Conservation (phyloP, 306 rosid species). For the Echinosophora koreensis region DNA sequence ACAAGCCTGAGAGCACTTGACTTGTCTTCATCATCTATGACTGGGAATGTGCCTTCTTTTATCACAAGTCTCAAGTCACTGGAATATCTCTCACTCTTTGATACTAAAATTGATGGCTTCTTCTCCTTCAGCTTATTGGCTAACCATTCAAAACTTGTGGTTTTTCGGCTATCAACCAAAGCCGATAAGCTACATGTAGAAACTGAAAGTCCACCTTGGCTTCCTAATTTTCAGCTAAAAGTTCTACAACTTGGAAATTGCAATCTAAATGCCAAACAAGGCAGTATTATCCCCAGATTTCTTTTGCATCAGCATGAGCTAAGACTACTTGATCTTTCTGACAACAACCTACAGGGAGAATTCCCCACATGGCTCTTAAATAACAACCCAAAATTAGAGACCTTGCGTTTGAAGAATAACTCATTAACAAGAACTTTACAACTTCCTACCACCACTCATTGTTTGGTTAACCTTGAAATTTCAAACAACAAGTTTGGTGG, state of each 20-base stretch:
- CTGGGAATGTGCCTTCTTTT: too few species aligned
- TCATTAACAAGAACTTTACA: not conserved
- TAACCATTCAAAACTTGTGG: constrained; percentile 33
- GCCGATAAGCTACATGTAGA: constrained; percentile 11
- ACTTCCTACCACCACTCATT: not conserved
- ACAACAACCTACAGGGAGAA: constrained; percentile 5
- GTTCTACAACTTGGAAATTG: not conserved
- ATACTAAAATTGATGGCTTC: too few species aligned
- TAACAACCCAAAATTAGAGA: constrained; percentile 29
- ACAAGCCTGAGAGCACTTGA: too few species aligned
- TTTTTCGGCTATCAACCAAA: not conserved
- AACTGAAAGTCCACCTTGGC: constrained; percentile 31
- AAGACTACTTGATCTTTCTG: constrained; percentile 13
- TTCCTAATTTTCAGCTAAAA: constrained; percentile 30
- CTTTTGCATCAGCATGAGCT: not conserved
- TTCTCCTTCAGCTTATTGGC: too few species aligned
- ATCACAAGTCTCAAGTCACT: too few species aligned
- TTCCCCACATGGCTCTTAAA: constrained; percentile 34
- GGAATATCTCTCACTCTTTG: too few species aligned
- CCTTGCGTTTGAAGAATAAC: not conserved
- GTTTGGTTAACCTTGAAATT: not conserved
- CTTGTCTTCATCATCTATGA: too few species aligned
- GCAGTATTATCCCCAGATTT: constrained; percentile 25
- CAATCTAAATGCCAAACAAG: not conserved
- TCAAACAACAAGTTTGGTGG: too few species aligned